phyloP scores from a whole-genome alignment of 106 monocot genomes.

The Dendrobium catenatum region DNA sequence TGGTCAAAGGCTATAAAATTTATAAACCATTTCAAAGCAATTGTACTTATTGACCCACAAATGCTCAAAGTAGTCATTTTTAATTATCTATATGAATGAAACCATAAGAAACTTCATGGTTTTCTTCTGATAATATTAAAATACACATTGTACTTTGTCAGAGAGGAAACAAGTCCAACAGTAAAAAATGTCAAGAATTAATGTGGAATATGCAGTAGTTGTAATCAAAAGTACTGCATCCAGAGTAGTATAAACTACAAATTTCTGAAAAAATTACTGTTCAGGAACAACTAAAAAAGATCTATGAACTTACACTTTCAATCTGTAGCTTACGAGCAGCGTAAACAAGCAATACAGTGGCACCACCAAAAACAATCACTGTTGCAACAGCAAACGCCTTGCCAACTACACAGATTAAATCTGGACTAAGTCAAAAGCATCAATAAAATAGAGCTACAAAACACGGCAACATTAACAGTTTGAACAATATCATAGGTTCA shows the following conservation, averaged over 20 bases:
- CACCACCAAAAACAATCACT: constrained; percentile 62
- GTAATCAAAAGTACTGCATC: neutral
- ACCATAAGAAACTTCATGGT: no score
- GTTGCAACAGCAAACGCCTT: constrained; percentile 65
- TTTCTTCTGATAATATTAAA: no score
- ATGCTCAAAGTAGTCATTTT: neutral
- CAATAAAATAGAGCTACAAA: constrained; percentile 4
- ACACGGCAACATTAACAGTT: neutral
- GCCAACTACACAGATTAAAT: constrained; percentile 33
- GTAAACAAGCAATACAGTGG: constrained; percentile 20
- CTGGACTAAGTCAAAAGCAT: neutral
- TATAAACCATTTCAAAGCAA: no score
- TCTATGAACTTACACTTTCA: constrained; percentile 43
- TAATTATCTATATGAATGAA: neutral
- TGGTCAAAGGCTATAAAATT: no score
- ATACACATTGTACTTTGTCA: neutral
- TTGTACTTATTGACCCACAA: neutral
- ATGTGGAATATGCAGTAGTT: neutral
- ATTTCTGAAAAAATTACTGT: neutral
- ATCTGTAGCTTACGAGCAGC: constrained; percentile 44
- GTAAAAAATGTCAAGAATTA: no score
- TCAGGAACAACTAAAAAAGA: neutral
- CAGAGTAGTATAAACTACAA: neutral
- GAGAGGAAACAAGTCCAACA: neutral
- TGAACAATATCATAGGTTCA: neutral